Evolutionary conservation across 1,284 basidiomycete species (phyloP), one percentile per base, ranked within the genome.

Genomic region (Peniophora sp.): DNA sequence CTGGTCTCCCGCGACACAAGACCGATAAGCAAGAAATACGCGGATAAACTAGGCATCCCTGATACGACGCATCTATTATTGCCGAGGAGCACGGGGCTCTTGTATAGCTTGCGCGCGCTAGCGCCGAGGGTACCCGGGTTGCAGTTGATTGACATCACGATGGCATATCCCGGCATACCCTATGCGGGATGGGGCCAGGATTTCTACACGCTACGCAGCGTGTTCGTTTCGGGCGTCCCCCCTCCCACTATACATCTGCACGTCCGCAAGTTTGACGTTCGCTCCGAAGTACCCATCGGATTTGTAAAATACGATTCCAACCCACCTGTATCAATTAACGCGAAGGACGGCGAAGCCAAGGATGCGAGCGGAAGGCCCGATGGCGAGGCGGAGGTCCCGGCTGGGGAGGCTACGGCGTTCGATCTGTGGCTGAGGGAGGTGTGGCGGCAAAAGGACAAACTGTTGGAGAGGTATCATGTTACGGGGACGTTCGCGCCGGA

Each of bases 241-340:
- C 94, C 96, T 1, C 96, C 95, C 0, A 71, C 76, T 1, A 78
- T 98, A 17, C 89, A 96, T 64, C 76, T 98, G 58, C 95, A 97
- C 63, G 67, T 97, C 37, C 81, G 88, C 35, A 70, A 85, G 55
- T 87, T 92, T 63, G 72, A 85, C 57, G 82, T 92, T 9, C 68
- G 71, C 5, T 67, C 65, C 24, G 76, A 80, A 17, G 72, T 91
- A 15, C 88, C 88, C 3, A 81, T 88, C 51, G 84, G 85, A 5
- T 6, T 15, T 8, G 37, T 41, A 5, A 12, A 32, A 12, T 12
- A 32, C 27, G 27, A 32, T 12, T 32, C 27, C 12, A 32, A 32
- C 27, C 27, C 27, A 6, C 27, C 27, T 12, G 27, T 32, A 32
- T 32, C 27, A 5, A 32, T 32, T 34, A 71, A 80, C 57, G 54